phyloP scores from a whole-genome alignment of 345 rosid genomes.

The Aquilaria malaccensis region DNA sequence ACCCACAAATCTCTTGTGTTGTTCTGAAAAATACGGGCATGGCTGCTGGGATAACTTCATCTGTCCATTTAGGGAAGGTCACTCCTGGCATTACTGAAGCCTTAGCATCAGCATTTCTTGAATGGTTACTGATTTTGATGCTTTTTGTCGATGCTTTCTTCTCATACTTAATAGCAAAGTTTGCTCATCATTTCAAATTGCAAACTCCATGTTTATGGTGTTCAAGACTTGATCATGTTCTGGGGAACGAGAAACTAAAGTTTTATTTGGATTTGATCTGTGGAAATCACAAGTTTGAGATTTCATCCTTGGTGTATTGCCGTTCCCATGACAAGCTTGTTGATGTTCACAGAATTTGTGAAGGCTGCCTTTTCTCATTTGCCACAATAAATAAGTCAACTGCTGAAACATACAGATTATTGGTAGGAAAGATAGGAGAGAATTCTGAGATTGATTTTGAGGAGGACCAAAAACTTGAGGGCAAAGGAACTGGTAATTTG shows the following conservation, averaged over 20 bases:
- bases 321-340: conserved; percentile 73
- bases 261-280: conserved; percentile 71
- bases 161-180: conserved; percentile 57
- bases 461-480: conserved; percentile 23
- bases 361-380: conserved; percentile 72
- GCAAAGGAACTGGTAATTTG: conserved; percentile 12
- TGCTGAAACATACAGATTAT: conserved; percentile 73
- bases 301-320: conserved; percentile 77
- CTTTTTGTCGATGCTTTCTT: conserved; percentile 58
- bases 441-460: conserved; percentile 29
- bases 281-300: conserved; percentile 67
- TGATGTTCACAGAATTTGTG: conserved; percentile 75
- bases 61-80: conserved; percentile 30
- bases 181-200: conserved; percentile 48
- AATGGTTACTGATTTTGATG: conserved; percentile 74
- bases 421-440: conserved; percentile 75
- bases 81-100: conserved; percentile 34
- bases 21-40: conserved; percentile 15
- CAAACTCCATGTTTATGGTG: conserved; percentile 76
- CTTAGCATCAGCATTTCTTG: conserved; percentile 60
- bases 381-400: conserved; percentile 68
- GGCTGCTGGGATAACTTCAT: conserved; percentile 39
- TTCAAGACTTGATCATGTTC: conserved; percentile 80
- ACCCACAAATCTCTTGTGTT: too few relatives aligned
- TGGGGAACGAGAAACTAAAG: conserved; percentile 39